Conservation (phyloP, 352 stramenopile species). For the Phytophthora macrochlamydospora region DNA sequence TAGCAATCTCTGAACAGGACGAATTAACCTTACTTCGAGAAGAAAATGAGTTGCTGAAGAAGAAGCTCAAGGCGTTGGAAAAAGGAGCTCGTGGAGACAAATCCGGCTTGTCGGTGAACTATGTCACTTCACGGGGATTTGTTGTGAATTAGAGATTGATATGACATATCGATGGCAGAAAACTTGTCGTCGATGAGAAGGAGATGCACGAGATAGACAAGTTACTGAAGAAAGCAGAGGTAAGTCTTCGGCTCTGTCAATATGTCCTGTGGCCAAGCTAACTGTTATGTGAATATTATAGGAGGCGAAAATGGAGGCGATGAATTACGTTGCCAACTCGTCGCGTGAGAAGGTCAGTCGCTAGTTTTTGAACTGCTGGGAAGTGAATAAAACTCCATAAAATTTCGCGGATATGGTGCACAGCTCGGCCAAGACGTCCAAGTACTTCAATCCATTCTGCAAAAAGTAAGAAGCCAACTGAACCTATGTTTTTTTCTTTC, state of each 20-base stretch:
- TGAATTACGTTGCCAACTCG: constrained; percentile 74
- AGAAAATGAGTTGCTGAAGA: constrained; percentile 72
- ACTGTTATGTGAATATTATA: not conserved
- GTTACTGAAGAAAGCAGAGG: constrained; percentile 79
- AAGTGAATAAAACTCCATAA: not conserved
- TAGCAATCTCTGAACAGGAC: constrained; percentile 26
- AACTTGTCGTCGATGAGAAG: constrained; percentile 52
- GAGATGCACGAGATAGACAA: constrained; percentile 76
- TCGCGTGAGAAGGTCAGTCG: constrained; percentile 70
- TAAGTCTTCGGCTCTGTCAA: not conserved
- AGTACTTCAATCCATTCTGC: constrained; percentile 73
- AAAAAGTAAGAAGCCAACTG: constrained; percentile 45
- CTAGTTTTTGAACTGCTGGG: not conserved
- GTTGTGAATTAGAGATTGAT: no score
- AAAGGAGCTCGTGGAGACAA: constrained; percentile 52
- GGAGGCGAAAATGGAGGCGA: constrained; percentile 76
- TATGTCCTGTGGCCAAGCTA: no score
- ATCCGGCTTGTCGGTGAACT: constrained; percentile 31
- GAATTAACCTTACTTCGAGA: constrained; percentile 57
- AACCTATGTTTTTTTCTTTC: not conserved
- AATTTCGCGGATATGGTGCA: not conserved
- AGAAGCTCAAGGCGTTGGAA: constrained; percentile 75
- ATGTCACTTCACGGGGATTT: no score
- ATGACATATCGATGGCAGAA: constrained; percentile 29
- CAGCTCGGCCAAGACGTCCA: constrained; percentile 80